Evolutionary conservation across 192 early-diverging fungal genomes (phyloP).

Genomic region (Gigaspora rosea): DNA sequence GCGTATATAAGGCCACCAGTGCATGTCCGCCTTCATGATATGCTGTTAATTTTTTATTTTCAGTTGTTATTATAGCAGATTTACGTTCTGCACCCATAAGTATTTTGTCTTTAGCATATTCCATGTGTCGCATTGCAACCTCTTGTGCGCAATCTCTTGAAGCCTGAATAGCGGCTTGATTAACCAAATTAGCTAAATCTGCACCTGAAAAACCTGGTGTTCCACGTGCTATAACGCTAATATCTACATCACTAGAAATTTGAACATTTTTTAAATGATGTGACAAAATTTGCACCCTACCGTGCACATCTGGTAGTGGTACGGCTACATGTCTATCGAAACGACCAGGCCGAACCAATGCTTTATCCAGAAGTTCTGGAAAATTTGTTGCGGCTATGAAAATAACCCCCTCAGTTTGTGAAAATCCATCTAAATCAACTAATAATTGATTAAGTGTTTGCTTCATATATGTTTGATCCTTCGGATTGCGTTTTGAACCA

Average conservation of each 20-base stretch:
- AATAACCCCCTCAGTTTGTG: constrained; percentile 93
- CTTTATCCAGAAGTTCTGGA: constrained; percentile 95
- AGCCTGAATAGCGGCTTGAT: constrained; percentile 96
- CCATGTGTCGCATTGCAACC: constrained; percentile 83
- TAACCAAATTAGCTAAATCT: constrained; percentile 96
- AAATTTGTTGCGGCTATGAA: constrained; percentile 99
- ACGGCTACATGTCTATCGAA: constrained; percentile 96
- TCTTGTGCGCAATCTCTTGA: constrained; percentile 72
- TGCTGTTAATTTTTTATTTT: constrained; percentile 86
- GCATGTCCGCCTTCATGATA: constrained; percentile 99
- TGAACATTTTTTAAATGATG: constrained; percentile 85
- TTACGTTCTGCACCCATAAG: constrained; percentile 97
- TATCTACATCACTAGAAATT: constrained; percentile 68
- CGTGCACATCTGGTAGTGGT: constrained; percentile 95
- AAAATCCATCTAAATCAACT: constrained; percentile 99
- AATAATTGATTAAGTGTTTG: constrained; percentile 98
- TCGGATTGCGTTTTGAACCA: constrained; percentile 87
- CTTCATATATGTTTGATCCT: constrained; percentile 96
- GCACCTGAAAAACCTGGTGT: constrained; percentile 99
- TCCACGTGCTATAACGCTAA: constrained; percentile 86
- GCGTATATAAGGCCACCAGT: constrained; percentile 91
- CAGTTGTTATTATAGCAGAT: constrained; percentile 87
- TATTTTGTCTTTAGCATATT: constrained; percentile 98
- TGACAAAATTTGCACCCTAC: constrained; percentile 88
- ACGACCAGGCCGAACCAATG: constrained; percentile 93